These are phyloP conservation scores for Otatea glauca DNA, from an alignment of 176 grass and related monocot genomes.

Conservation along the genomic window DNA sequence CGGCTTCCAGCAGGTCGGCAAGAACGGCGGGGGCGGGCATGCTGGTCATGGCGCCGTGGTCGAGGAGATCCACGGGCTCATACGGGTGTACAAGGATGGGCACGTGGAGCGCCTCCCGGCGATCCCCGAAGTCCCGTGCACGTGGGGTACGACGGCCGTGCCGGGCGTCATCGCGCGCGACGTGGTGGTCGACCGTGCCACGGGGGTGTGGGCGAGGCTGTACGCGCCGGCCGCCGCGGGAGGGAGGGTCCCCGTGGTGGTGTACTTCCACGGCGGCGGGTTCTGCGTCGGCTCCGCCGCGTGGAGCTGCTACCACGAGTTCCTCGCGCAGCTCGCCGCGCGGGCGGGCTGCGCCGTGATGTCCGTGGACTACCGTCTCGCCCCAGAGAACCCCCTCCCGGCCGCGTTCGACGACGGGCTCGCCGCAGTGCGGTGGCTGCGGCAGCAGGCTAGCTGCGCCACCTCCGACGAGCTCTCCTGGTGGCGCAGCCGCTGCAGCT, in stretches of 20 bases:
- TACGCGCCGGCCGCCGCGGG: constrained; percentile 52
- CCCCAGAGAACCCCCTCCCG: constrained; percentile 79
- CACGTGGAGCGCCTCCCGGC: constrained; percentile 76
- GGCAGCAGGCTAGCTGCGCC: constrained; percentile 51
- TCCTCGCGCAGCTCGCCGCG: constrained; percentile 57
- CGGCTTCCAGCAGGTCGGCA: constrained; percentile 43
- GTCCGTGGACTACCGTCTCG: constrained; percentile 85
- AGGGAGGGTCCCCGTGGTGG: constrained; percentile 54
- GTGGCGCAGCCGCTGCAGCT: constrained; percentile 66
- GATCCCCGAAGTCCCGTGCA: constrained; percentile 67
- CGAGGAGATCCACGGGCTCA: constrained; percentile 84
- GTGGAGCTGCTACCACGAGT: constrained; percentile 98
- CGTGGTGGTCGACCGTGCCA: constrained; percentile 54
- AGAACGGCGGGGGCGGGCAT: constrained; percentile 29
- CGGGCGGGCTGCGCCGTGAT: constrained; percentile 60
- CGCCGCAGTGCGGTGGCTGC: constrained; percentile 62
- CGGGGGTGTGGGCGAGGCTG: constrained; percentile 69
- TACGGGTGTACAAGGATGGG: constrained; percentile 74
- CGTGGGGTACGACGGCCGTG: constrained; percentile 52
- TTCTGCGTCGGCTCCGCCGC: constrained; percentile 87
- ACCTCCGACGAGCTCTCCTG: constrained; percentile 46
- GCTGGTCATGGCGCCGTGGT: constrained; percentile 56
- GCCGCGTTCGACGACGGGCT: constrained; percentile 75
- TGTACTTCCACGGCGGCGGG: constrained; percentile 98
- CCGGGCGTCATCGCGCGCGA: constrained; percentile 55